Conservation (phyloP, 768 basidiomycete genomes). For the Mycena chlorophos region DNA sequence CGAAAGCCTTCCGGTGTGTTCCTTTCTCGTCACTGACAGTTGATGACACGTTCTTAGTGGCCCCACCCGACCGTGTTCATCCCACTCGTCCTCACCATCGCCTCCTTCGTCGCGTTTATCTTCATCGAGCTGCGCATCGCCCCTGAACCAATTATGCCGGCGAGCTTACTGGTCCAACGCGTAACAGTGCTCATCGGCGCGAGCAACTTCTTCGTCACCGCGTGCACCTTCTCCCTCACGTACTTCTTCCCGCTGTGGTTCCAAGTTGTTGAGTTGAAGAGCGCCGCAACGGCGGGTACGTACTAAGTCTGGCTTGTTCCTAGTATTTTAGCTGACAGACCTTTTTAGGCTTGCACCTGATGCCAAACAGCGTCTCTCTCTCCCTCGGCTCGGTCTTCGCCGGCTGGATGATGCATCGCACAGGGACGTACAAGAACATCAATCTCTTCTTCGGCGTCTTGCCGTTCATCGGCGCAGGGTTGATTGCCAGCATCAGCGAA, state of each 20-base stretch:
- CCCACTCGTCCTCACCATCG: conserved; percentile 44
- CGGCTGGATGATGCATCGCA: conserved; percentile 67
- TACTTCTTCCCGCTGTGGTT: conserved; percentile 87
- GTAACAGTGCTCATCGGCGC: conserved; percentile 72
- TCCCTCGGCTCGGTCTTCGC: conserved; percentile 65
- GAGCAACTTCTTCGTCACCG: conserved; percentile 74
- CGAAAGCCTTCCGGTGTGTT: conserved; percentile 26
- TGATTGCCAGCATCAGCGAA: conserved; percentile 46
- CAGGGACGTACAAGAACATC: conserved; percentile 61
- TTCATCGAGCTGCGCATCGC: conserved; percentile 64
- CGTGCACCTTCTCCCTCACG: conserved; percentile 74
- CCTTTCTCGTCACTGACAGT: not conserved
- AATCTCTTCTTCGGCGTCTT: conserved; percentile 63
- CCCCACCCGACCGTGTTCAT: conserved; percentile 51
- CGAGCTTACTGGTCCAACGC: conserved; percentile 59
- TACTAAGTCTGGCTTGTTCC: too few species aligned
- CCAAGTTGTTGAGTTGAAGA: conserved; percentile 72
- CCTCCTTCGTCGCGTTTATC: conserved; percentile 56
- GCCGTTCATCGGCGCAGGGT: conserved; percentile 55
- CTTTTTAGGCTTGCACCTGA: conserved; percentile 47
- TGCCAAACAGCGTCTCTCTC: conserved; percentile 56
- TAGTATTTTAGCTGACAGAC: not conserved
- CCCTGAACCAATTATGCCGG: conserved; percentile 71
- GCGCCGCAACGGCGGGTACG: conserved; percentile 64
- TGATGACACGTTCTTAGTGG: conserved; percentile 44